These are phyloP conservation scores for Pseudopithomyces maydicus DNA, from an alignment of 2,329 filamentous ascomycete genomes.

Conservation along the genomic window DNA sequence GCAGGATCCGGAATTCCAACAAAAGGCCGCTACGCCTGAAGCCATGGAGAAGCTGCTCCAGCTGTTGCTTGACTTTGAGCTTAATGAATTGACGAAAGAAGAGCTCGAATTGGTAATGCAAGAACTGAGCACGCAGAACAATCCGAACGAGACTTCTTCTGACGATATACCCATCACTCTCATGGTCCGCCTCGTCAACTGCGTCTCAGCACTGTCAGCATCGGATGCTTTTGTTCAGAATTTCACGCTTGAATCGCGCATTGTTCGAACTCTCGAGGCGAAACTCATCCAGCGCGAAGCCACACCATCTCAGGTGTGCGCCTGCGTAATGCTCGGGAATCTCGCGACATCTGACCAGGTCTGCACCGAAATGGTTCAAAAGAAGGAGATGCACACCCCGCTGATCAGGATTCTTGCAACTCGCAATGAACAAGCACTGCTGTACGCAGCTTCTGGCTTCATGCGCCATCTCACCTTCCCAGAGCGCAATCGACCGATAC, in stretches of 20 bases:
- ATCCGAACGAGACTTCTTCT: constrained; percentile 24
- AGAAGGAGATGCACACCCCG: constrained; percentile 34
- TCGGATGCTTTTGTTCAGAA: constrained; percentile 38
- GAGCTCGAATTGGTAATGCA: constrained; percentile 34
- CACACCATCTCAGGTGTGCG: constrained; percentile 37
- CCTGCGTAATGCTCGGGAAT: constrained; percentile 46
- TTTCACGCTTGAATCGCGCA: constrained; percentile 31
- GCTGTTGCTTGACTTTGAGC: constrained; percentile 38
- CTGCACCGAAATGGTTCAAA: constrained; percentile 42
- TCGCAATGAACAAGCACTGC: constrained; percentile 32
- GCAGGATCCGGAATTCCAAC: constrained; percentile 41
- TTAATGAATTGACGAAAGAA: constrained; percentile 26
- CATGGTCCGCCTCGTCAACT: constrained; percentile 37
- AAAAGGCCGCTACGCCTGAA: constrained; percentile 36
- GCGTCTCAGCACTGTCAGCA: constrained; percentile 39
- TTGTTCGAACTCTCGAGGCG: constrained; percentile 33
- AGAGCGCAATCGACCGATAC: constrained; percentile 31
- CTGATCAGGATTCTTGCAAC: constrained; percentile 35
- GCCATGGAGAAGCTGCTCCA: constrained; percentile 34
- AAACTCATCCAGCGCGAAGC: constrained; percentile 24
- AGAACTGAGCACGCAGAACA: constrained; percentile 33
- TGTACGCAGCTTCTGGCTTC: constrained; percentile 44
- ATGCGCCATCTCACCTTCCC: constrained; percentile 45
- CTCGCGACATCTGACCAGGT: constrained; percentile 42
- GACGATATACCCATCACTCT: constrained; percentile 34